phyloP scores from a whole-genome alignment of 768 basidiomycete species.

The Trametes cingulata region DNA sequence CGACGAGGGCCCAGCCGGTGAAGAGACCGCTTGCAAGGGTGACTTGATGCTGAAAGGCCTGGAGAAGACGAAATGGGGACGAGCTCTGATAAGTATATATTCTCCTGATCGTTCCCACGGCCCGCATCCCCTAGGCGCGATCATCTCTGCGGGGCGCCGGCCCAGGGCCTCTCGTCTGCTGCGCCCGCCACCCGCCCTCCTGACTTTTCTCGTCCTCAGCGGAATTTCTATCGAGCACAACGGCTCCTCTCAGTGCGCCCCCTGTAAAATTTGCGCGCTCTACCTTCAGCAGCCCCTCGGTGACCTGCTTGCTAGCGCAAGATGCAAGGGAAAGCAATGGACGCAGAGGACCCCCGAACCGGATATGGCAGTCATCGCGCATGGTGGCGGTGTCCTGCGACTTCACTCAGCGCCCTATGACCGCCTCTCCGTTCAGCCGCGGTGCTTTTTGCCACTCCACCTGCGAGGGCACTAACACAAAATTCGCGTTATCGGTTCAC shows the following conservation, averaged over 20 bases:
- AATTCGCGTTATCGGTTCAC: neutral
- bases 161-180: constrained; percentile 1
- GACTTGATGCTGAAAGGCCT: constrained; percentile 17
- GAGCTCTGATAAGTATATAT: constrained; percentile 18
- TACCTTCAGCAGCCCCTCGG: neutral
- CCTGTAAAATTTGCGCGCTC: neutral
- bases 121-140: constrained; percentile 7
- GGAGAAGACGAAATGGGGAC: constrained; percentile 15
- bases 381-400: constrained; percentile 12
- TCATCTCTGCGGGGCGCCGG: constrained; percentile 5
- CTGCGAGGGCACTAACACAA: neutral
- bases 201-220: neutral
- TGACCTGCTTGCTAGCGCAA: neutral
- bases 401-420: constrained; percentile 2
- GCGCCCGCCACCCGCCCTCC: constrained; percentile 10
- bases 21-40: constrained; percentile 14
- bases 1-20: constrained; percentile 15
- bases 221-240: neutral
- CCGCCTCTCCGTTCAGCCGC: constrained; percentile 1
- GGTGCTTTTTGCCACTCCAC: neutral
- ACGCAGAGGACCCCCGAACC: neutral
- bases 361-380: constrained; percentile 6
- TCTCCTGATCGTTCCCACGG: constrained; percentile 20
- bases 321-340: constrained; percentile 1
- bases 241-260: neutral